phyloP scores from a whole-genome alignment of 495 filamentous ascomycete genomes.

The Penicillium nucicola region DNA sequence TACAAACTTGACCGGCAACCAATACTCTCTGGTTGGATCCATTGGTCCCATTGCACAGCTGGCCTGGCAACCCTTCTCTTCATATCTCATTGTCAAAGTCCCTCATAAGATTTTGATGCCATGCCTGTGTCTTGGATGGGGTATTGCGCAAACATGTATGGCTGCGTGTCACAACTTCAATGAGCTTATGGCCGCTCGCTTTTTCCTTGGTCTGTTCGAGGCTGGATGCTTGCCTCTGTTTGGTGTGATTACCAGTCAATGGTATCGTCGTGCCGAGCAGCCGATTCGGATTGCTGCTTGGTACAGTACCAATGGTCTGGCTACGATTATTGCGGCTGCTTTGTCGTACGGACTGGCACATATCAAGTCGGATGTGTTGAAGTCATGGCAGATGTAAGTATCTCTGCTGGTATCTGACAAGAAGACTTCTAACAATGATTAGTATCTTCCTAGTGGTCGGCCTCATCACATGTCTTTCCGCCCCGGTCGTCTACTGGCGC shows the following conservation, averaged over 20 bases:
- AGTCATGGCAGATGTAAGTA: slow-evolving; percentile 61
- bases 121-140: slow-evolving; percentile 51
- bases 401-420: background rate
- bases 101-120: slow-evolving; percentile 66
- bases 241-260: slow-evolving; percentile 46
- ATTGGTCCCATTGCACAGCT: slow-evolving; percentile 64
- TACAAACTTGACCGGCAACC: slow-evolving; percentile 50
- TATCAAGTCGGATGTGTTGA: slow-evolving; percentile 47
- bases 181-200: slow-evolving; percentile 43
- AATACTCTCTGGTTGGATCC: slow-evolving; percentile 61
- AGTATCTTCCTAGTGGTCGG: slow-evolving; percentile 48
- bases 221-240: slow-evolving; percentile 61
- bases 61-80: slow-evolving; percentile 64
- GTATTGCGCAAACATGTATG: slow-evolving; percentile 44
- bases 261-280: slow-evolving; percentile 50
- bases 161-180: slow-evolving; percentile 42
- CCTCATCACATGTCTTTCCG: slow-evolving; percentile 44
- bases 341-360: slow-evolving; percentile 52
- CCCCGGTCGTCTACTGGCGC: slow-evolving; percentile 40
- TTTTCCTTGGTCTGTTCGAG: slow-evolving; percentile 49
- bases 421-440: background rate
- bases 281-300: slow-evolving; percentile 47
- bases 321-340: slow-evolving; percentile 45
- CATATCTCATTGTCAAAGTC: slow-evolving; percentile 61
- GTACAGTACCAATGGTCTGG: slow-evolving; percentile 49